These are phyloP conservation scores for Flaveria brownii DNA, from an alignment of 129 eudicot genomes.

Conservation along the genomic window DNA sequence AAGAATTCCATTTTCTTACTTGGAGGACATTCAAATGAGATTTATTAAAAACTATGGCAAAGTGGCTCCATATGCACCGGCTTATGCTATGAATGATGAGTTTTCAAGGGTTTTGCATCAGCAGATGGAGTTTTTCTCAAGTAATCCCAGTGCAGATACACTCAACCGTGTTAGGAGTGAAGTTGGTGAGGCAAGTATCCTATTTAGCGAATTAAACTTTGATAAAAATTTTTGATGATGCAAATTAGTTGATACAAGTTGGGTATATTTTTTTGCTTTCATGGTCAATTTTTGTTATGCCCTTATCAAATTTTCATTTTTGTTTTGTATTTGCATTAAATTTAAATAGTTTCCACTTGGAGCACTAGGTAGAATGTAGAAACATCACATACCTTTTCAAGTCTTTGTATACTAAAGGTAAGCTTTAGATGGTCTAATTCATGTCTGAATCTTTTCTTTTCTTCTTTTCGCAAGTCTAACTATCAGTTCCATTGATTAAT, in stretches of 20 bases:
- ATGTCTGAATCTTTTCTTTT: neutral
- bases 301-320: neutral
- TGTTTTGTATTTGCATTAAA: neutral
- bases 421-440: conserved; percentile 13
- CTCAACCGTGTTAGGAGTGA: conserved; percentile 91
- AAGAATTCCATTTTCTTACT: conserved; percentile 91
- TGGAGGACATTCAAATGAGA: conserved; percentile 97
- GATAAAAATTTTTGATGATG: neutral
- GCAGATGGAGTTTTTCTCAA: conserved; percentile 97
- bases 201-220: conserved; percentile 2
- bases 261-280: conserved; percentile 5
- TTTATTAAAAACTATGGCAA: conserved; percentile 94
- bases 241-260: conserved; percentile 11
- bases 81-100: conserved; percentile 98
- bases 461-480: conserved; percentile 8
- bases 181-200: conserved; percentile 90
- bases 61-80: conserved; percentile 88
- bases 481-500: neutral
- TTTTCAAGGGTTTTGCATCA: conserved; percentile 98
- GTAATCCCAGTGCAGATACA: conserved; percentile 94
- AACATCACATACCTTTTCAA: conserved; percentile 15
- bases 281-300: neutral
- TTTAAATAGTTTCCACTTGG: neutral
- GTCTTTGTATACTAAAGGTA: neutral
- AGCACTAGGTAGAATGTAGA: neutral